Evolutionary conservation across 805 yeast species (phyloP).

Genomic region (Candida bentonensis): DNA sequence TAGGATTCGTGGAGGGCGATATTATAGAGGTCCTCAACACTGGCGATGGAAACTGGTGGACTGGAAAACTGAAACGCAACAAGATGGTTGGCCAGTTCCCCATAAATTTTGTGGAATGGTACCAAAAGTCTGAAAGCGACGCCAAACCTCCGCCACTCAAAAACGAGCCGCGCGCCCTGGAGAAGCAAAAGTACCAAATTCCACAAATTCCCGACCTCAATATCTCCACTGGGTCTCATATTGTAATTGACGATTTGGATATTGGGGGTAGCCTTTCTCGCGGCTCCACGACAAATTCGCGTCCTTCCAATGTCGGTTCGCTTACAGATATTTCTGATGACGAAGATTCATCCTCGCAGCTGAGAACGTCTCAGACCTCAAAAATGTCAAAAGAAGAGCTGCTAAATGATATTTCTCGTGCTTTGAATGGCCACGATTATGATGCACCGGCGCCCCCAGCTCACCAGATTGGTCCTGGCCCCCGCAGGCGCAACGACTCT

Average conservation of each 20-base stretch:
- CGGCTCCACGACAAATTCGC: not conserved
- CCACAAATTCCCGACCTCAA: not conserved
- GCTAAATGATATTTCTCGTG: constrained; percentile 15
- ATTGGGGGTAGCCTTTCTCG: not conserved
- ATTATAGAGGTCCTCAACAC: constrained; percentile 65
- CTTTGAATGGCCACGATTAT: constrained; percentile 12
- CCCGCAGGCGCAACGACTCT: not conserved
- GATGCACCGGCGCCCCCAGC: constrained; percentile 5
- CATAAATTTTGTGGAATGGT: constrained; percentile 61
- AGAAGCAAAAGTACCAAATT: no score
- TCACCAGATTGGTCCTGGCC: not conserved
- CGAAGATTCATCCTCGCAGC: no score
- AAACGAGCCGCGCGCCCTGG: constrained; percentile 1
- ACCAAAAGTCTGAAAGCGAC: constrained; percentile 16
- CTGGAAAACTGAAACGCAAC: constrained; percentile 67
- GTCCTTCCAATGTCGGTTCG: constrained; percentile 2
- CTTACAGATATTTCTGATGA: constrained; percentile 9
- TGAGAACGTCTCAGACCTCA: not conserved
- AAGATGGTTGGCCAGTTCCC: constrained; percentile 81
- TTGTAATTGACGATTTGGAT: not conserved
- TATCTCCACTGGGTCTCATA: not conserved
- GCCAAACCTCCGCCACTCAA: constrained; percentile 10
- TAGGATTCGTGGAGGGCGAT: constrained; percentile 92
- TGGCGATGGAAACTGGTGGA: constrained; percentile 90
- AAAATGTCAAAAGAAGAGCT: constrained; percentile 15